Percentiles rank a stretch among this genome's conserved stretches.
Conservation (phyloP, 2,329 filamentous ascomycete species). For the Colletotrichum camelliae region DNA sequence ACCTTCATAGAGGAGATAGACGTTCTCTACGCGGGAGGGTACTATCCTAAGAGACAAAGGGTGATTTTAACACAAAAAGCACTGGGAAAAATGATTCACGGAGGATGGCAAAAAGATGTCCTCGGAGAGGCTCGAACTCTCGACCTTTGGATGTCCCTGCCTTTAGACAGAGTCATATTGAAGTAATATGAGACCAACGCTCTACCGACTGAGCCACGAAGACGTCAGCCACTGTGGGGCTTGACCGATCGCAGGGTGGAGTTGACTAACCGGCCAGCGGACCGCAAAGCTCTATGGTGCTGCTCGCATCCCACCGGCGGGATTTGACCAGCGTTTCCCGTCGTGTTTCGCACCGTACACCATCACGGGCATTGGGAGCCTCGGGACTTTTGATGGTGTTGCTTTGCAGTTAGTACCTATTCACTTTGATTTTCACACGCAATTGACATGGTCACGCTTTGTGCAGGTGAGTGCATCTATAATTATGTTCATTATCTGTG, state of each 20-base stretch:
- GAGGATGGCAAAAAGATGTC: background rate
- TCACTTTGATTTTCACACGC: background rate
- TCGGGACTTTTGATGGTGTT: background rate
- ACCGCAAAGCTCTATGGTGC: too few relatives aligned
- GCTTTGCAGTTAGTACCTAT: background rate
- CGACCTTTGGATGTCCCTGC: slow-evolving; percentile 20
- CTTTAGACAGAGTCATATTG: background rate
- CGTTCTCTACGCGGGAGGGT: background rate
- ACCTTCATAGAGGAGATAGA: background rate
- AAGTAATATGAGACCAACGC: slow-evolving; percentile 20
- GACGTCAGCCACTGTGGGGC: background rate
- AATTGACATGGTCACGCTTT: accelerated
- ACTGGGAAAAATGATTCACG: too few relatives aligned
- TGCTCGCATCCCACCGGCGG: background rate
- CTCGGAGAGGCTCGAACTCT: slow-evolving; percentile 20
- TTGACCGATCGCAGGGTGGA: accelerated
- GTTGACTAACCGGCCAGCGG: background rate
- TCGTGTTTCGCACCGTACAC: background rate
- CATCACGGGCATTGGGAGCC: background rate
- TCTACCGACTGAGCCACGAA: slow-evolving; percentile 22
- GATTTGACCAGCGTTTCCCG: background rate
- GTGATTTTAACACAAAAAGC: background rate
- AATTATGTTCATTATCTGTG: background rate
- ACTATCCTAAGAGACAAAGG: background rate
- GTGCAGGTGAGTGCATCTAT: background rate